Evolutionary conservation across 108 stramenopile genomes (phyloP), one percentile per base, ranked within the genome.

Genomic region (Cyclostephanos invisitatus): DNA sequence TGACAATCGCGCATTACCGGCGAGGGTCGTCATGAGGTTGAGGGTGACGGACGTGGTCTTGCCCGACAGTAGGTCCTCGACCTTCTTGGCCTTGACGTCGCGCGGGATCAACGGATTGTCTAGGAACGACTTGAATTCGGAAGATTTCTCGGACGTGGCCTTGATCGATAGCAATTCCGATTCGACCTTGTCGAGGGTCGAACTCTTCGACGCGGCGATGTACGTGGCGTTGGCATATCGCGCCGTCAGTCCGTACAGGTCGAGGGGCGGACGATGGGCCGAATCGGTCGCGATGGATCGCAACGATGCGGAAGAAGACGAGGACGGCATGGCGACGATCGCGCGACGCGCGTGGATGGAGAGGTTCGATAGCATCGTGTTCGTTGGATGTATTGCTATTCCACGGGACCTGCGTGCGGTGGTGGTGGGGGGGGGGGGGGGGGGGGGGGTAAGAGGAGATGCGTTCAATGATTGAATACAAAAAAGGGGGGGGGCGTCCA

Each of bases 151-250:
- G 29, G 93, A 86, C 22, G 91, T 81, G 60, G 82, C 63, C 42
- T 86, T 69, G 51, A 97, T 83, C 40, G 89, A 93, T 21, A 84
- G 76, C 21, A 97, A 76, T 79, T 98, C 97, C 15, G 50, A 42
- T 74, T 98, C 96, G 25, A 98, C 97, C 49, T 85, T 71, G 29
- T 93, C 87, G 48, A 96, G 90, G 38, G 58, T n/a, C 20, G 83
- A 75, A 2, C 81, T 74, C 81, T 97, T 96, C 74, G 91, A 91
- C 51, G 96, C 96, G 29, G 96, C 95, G 18, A 87, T 67, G 89
- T 96, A 98, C 25, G 95, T 90, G 65, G 97, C 97, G 72, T 96
- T 97, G 82, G 97, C 96, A 79, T 98, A 98, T 21, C 97, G 91
- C 53, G 97, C 96, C 64, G 85, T 86, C 56, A 96, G 73, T 35